These are phyloP conservation scores for Blepharisma stoltei DNA, from an alignment of 73 alveolate species.

Conservation along the genomic window DNA sequence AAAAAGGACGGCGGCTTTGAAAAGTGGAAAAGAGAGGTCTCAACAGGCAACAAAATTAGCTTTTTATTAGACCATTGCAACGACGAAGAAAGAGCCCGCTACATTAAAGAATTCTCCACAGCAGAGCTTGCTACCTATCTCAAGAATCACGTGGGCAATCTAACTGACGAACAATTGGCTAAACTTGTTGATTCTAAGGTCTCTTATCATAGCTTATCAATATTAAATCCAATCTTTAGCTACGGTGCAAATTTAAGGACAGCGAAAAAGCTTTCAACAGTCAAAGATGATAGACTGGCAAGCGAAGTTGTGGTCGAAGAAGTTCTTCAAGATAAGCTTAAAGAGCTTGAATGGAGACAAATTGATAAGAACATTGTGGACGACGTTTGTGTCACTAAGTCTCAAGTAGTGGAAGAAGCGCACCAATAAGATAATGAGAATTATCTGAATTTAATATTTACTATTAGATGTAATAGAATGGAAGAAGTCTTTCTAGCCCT, in stretches of 20 bases:
- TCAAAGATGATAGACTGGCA: not conserved
- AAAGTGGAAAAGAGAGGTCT: not conserved
- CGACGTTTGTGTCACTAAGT: too few species aligned
- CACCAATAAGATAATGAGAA: too few species aligned
- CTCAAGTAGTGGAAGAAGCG: too few species aligned
- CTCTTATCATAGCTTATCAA: not conserved
- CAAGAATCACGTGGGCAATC: not conserved
- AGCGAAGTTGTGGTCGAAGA: not conserved
- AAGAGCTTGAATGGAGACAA: conserved; percentile 29
- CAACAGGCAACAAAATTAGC: conserved; percentile 1
- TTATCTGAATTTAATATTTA: too few species aligned
- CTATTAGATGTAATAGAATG: too few species aligned
- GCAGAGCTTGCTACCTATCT: conserved; percentile 1
- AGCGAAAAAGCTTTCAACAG: not conserved
- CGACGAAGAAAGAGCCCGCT: not conserved
- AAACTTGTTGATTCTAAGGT: not conserved
- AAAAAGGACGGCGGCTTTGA: not conserved
- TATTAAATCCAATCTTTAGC: not conserved
- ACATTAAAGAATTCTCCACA: conserved; percentile 22
- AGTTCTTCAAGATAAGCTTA: not conserved
- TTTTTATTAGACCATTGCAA: conserved; percentile 19
- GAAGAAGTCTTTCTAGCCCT: conserved; percentile 1
- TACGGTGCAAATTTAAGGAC: not conserved
- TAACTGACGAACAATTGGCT: not conserved
- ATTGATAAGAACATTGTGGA: not conserved